Conservation (phyloP, 768 basidiomycete species). For the Termitomyces titanicus region DNA sequence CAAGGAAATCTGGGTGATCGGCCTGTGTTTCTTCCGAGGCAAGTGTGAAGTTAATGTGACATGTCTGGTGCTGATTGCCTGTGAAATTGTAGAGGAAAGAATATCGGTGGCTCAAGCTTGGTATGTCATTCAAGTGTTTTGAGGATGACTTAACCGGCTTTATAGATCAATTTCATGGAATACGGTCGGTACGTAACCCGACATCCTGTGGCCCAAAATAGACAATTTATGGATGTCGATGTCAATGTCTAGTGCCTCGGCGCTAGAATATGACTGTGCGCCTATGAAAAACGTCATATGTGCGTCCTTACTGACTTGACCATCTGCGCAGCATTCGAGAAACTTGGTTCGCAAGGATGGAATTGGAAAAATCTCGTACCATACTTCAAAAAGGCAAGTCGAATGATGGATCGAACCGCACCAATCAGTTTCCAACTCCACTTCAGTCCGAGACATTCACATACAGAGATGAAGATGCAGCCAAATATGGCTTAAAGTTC, state of each 20-base stretch:
- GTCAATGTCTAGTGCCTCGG: neutral
- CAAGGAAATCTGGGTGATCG: neutral
- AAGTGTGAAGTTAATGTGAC: too few species aligned
- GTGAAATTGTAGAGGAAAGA: neutral
- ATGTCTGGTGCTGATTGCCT: too few species aligned
- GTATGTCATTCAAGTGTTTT: neutral
- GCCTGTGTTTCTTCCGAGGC: neutral
- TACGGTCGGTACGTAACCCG: too few species aligned
- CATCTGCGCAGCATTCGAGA: neutral
- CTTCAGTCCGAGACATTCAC: neutral
- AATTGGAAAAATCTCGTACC: neutral
- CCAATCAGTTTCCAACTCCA: too few species aligned
- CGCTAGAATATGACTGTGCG: neutral
- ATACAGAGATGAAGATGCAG: neutral
- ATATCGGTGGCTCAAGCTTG: neutral
- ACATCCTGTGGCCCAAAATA: too few species aligned
- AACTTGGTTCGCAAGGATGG: neutral
- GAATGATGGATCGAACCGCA: too few species aligned
- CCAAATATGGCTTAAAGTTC: neutral
- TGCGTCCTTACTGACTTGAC: neutral
- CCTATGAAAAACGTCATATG: neutral
- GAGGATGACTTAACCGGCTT: too few species aligned
- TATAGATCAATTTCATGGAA: neutral
- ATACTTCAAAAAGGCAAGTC: slow-evolving; percentile 3
- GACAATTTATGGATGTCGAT: too few species aligned